Evolutionary conservation across 306 rosid species (phyloP), one percentile per base, ranked within the genome.

Genomic region (Trifolium pratense): DNA sequence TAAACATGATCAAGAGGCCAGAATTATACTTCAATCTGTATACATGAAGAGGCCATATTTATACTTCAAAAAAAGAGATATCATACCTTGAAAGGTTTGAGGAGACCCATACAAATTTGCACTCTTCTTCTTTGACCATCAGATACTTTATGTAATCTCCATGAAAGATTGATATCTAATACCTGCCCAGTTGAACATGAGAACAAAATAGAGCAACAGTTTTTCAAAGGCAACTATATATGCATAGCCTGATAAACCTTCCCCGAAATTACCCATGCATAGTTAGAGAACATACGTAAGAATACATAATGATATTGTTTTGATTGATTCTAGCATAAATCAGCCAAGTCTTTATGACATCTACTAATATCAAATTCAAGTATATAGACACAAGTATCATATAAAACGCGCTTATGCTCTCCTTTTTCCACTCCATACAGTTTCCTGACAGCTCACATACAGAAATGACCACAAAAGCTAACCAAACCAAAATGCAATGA

Each of bases 111-210:
- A 76, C 97, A 91, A 64, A 91, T 94, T 48, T 94, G 98, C 40
- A 91, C 98, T 78, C 98, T 81, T 80, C 98, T 84, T 84, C 98
- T 85, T 84, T 91, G 98, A 82, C 98, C 98, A 37, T 94, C 98
- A 9, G 98, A 94, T 39, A 89, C 96, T 77, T 88, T 94, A 68
- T 94, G 98, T 95, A 94, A 70, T 79, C 93, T 84, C 98, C 98
- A 94, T 40, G 97, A 86, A 15, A 91, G 90, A 86, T 94, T 80
- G 58, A 93, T 83, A 76, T 87, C 97, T 37, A 93, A 79, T 5
- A 91, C 90, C 97, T 91, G 60, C 62, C 32, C 31, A 70, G 53
- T 65, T 59, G 40, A 78, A 70, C 72, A 80, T 45, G 7, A 64
- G 16, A 55, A 65, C 49, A 64, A 59, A 66, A 75, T 20, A 60